phyloP scores from a whole-genome alignment of 2,329 filamentous ascomycete species.

The Colletotrichum sp. region DNA sequence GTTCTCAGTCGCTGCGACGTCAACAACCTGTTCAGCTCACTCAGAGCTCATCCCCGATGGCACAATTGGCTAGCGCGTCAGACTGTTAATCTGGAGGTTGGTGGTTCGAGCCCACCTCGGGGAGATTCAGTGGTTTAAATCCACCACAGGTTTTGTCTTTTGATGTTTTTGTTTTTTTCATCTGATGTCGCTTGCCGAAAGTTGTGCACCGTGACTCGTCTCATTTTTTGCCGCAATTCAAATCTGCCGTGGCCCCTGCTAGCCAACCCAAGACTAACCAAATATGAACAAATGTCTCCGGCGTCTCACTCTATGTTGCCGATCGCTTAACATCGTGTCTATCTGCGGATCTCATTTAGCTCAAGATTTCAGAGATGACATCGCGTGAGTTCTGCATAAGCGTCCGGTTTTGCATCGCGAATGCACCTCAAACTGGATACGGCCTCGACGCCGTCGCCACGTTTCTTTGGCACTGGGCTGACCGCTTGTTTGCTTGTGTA shows the following conservation, averaged over 20 bases:
- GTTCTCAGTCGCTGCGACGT: not conserved
- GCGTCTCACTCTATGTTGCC: not conserved
- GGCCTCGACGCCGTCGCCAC: not conserved
- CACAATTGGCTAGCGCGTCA: conserved; percentile 24
- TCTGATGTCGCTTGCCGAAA: not conserved
- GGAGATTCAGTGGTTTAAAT: conserved; percentile 6
- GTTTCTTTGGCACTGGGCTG: not conserved
- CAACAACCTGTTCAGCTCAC: not conserved
- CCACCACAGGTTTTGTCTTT: not conserved
- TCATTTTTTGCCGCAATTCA: not conserved
- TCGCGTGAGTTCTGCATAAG: not conserved
- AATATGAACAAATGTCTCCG: not conserved
- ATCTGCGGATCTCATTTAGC: not conserved
- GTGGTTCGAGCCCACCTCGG: conserved; percentile 23
- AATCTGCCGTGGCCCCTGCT: not conserved
- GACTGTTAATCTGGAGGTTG: conserved; percentile 24
- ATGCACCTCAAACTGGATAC: not conserved
- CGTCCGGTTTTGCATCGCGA: not conserved
- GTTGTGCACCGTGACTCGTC: not conserved
- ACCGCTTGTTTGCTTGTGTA: not conserved
- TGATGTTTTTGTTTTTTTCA: not conserved
- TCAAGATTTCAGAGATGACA: not conserved
- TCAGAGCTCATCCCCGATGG: conserved; percentile 19
- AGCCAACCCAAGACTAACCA: not conserved
- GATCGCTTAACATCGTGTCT: not conserved